Evolutionary conservation across 75 land plant genomes (phyloP), one percentile per base, ranked within the genome.

Genomic region (Sequoiadendron giganteum): DNA sequence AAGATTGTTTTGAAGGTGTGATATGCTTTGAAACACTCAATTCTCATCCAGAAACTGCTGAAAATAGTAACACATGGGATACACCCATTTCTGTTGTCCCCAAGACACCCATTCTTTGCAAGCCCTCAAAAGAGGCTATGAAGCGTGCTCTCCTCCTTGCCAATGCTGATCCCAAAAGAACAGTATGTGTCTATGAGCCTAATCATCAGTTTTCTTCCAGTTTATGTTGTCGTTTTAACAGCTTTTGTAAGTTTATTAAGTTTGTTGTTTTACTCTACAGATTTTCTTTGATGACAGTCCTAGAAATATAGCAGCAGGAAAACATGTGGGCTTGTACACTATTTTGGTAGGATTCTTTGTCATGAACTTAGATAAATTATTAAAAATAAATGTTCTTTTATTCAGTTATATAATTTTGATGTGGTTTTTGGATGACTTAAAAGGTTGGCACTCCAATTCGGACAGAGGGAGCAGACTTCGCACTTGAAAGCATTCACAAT

Each of bases 221-320:
- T 39, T 38, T 78, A 15, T 16, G 38, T 36, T 19, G 43, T 36
- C 45, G 5, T 40, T 15, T 38, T 18, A 78, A 16, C 19, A 78
- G 3, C 40, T 40, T 16, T 36, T 15, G 18, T 16, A 78, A 15
- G 43, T 36, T 77, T 16, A 15, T 16, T 21, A 34, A 36, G 38
- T 36, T 36, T 36, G 38, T 36, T 36, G 38, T 36, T 36, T 36
- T 36, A 36, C 38, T 56, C 76, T 86, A 39, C 95, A 95, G 95
- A 85, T 96, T 54, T 96, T 94, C 90, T 96, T 96, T 86, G 95
- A 96, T 48, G 98, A 96, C 89, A 95, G 96, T 85, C 91, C 91
- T 70, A 92, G 98, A 11, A 96, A 96, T 89, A 93, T 96, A 19
- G 92, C 92, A 61, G 87, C 95, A 32, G 98, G 95, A 21, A 96